Base-by-base conservation (phyloP, 345 rosid genomes). In the Bretschneidera sinensis region DNA sequence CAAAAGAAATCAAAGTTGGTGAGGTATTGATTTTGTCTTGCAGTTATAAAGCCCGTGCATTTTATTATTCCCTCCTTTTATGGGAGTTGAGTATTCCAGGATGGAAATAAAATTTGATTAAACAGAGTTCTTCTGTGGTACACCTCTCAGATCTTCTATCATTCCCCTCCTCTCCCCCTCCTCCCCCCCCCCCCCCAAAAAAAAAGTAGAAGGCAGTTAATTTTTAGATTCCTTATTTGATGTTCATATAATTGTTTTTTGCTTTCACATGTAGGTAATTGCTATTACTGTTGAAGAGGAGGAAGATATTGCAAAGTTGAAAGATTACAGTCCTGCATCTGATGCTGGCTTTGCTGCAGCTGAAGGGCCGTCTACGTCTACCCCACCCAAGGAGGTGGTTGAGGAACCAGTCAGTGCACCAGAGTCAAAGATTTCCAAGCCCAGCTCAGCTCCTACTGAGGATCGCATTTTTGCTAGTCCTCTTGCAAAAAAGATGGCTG, bases 391-490 rank as follows among this genome's bases (percentile, higher is more conserved):
- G 68, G 97, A 87, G 75, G 74, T 57, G 53, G 78, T 74, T 62
- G 83, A 75, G 65, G 69, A 85, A 78, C 76, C 83, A 58, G 78
- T 63, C 67, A 75, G 78, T 72, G 66, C 87, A 39, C 76, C 85
- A 56, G 96, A 82, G 77, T 78, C 84, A 50, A 85, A 81, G 58
- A 63, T 34, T 59, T 74, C 85, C 59, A 81, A 81, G 75, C 79
- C 85, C 35, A 70, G 73, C 66, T 58, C 77, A 22, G 48, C 67
- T 62, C 72, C 89, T 64, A 21, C 82, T 53, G 89, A 51, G 72
- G 92, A 84, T 65, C 98, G 96, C 33, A 52, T 77, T 61, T 89
- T 89, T 75, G 85, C 96, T n/a, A 92, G 95, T 77, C 98, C 97
- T 51, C 75, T 92, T 57, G 98, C 98, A 17, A 80, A 83, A 78